These are phyloP conservation scores for Xylaria sp. DNA, from an alignment of 495 filamentous ascomycete species.

Conservation along the genomic window DNA sequence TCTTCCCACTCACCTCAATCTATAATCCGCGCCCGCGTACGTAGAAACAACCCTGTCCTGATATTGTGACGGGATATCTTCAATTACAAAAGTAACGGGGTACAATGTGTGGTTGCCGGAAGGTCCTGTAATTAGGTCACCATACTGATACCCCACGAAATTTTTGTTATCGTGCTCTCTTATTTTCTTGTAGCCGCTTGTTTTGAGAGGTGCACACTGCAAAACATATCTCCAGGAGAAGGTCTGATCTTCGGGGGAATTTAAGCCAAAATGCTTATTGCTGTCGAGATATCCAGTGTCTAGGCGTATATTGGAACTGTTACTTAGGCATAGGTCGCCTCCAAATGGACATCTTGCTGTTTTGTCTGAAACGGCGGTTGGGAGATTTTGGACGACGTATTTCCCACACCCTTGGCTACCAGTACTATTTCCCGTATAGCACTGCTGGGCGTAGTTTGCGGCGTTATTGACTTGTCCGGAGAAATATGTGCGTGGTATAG, in stretches of 20 bases:
- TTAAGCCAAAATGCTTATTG: slow-evolving; percentile 30
- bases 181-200: slow-evolving; percentile 5
- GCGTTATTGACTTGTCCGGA: not conserved
- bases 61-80: no score
- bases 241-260: slow-evolving; percentile 17
- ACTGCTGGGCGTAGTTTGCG: slow-evolving; percentile 32
- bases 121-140: no score
- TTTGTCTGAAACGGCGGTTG: not conserved
- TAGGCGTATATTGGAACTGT: slow-evolving; percentile 21
- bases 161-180: not conserved
- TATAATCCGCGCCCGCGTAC: no score
- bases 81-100: no score
- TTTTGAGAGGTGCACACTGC: slow-evolving; percentile 30
- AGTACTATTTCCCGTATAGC: slow-evolving; percentile 24
- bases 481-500: no score
- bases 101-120: no score
- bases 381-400: not conserved
- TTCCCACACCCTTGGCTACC: not conserved
- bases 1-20: no score
- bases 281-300: slow-evolving; percentile 34
- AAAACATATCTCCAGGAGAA: slow-evolving; percentile 19
- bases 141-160: slow-evolving; percentile 25
- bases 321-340: slow-evolving; percentile 21
- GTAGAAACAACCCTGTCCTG: no score
- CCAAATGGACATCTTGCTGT: slow-evolving; percentile 28